These are phyloP conservation scores for Calocybe gangraenosa DNA, from an alignment of 768 basidiomycete species.

Conservation along the genomic window DNA sequence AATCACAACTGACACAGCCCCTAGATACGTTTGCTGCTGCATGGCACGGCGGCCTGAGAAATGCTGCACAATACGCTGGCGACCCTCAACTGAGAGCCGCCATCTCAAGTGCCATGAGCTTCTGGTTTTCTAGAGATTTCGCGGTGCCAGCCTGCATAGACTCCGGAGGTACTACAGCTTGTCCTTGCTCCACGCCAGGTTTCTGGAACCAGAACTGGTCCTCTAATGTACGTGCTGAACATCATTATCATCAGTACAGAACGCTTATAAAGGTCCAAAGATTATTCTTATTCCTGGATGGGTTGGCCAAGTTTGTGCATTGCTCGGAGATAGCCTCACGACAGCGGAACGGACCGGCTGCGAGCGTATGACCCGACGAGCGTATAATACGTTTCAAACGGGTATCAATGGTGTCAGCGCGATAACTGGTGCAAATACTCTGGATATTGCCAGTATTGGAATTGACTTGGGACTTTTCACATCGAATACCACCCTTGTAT, in stretches of 20 bases:
- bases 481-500: slow-evolving; percentile 39
- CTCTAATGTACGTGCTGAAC: slow-evolving; percentile 39
- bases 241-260: not conserved
- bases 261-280: slow-evolving; percentile 23
- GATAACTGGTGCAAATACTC: slow-evolving; percentile 60
- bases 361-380: slow-evolving; percentile 43
- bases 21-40: slow-evolving; percentile 52
- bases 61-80: slow-evolving; percentile 38
- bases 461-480: slow-evolving; percentile 45
- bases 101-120: slow-evolving; percentile 51
- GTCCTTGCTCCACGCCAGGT: slow-evolving; percentile 49
- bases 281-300: slow-evolving; percentile 58
- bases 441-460: slow-evolving; percentile 63
- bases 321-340: slow-evolving; percentile 46
- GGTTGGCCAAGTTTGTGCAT: slow-evolving; percentile 52
- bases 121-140: slow-evolving; percentile 63
- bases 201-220: slow-evolving; percentile 64
- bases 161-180: slow-evolving; percentile 44
- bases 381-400: slow-evolving; percentile 32
- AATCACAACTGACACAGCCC: not conserved
- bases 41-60: slow-evolving; percentile 48
- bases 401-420: slow-evolving; percentile 36
- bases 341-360: slow-evolving; percentile 40
- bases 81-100: slow-evolving; percentile 33
- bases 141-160: slow-evolving; percentile 49